Conservation (phyloP, 495 filamentous ascomycete species). For the Aspergillus campestris region DNA sequence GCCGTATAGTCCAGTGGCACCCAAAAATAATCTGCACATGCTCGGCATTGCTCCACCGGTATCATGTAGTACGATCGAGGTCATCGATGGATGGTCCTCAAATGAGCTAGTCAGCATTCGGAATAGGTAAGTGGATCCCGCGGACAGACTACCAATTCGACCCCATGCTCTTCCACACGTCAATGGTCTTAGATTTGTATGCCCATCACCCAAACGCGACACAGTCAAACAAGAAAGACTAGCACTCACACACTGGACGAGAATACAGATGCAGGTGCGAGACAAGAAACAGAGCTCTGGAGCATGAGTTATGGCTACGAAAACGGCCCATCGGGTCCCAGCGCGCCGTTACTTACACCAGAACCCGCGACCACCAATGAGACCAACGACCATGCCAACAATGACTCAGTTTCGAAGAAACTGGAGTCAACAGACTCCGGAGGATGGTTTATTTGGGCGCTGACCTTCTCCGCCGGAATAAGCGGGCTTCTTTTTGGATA, state of each 20-base stretch:
- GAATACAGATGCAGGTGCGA: slow-evolving; percentile 2
- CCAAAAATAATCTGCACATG: too few species aligned
- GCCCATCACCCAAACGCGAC: too few species aligned
- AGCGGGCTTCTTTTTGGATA: slow-evolving; percentile 86
- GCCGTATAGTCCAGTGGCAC: too few species aligned
- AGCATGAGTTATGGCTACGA: slow-evolving; percentile 22
- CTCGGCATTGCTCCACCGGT: too few species aligned
- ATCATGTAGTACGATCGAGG: too few species aligned
- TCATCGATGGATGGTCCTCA: too few species aligned
- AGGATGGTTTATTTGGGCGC: slow-evolving; percentile 55
- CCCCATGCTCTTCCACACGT: too few species aligned
- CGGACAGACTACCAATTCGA: too few species aligned
- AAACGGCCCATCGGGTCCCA: slow-evolving; percentile 12
- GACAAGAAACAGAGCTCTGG: slow-evolving; percentile 1
- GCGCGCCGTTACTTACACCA: slow-evolving; percentile 25
- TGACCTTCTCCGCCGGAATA: slow-evolving; percentile 75
- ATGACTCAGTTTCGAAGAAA: slow-evolving; percentile 8
- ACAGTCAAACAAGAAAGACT: too few species aligned
- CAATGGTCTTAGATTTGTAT: too few species aligned
- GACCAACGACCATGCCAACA: slow-evolving; percentile 6
- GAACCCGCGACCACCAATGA: slow-evolving; percentile 5
- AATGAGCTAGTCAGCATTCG: too few species aligned
- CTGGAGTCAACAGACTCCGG: slow-evolving; percentile 13
- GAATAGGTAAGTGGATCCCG: too few species aligned
- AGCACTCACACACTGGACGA: background rate